These are phyloP conservation scores for Arabidopsis suecica DNA, from an alignment of 345 rosid species.

Conservation along the genomic window DNA sequence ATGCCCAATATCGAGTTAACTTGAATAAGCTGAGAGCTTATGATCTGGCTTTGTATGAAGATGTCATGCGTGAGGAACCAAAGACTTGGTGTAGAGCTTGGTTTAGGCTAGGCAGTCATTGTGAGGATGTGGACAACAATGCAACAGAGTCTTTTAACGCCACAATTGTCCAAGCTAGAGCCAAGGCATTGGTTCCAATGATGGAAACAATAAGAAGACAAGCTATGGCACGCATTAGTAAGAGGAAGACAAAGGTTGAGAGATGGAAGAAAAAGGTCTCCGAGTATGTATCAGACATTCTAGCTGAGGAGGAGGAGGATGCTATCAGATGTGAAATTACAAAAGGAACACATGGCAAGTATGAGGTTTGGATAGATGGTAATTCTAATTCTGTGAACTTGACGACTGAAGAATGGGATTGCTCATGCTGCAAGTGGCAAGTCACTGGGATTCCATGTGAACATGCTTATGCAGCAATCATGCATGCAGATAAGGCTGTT, in stretches of 20 bases:
- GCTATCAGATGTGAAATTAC: neutral
- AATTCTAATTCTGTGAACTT: neutral
- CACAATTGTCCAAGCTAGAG: neutral
- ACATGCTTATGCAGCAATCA: neutral
- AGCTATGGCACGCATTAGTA: neutral
- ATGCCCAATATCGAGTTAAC: neutral
- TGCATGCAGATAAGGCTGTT: neutral
- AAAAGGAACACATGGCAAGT: neutral
- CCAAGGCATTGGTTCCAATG: slow-evolving; percentile 2
- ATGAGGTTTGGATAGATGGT: neutral
- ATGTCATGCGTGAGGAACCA: neutral
- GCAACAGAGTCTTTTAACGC: neutral
- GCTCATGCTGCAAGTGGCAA: neutral
- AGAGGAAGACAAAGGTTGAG: too few relatives aligned
- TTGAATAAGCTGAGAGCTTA: neutral
- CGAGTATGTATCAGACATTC: neutral
- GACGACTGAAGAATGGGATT: neutral
- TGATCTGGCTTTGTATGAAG: neutral
- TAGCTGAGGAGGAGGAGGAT: neutral
- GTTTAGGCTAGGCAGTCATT: neutral
- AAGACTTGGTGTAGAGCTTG: neutral
- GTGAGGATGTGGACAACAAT: slow-evolving; percentile 10
- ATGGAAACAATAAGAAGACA: neutral
- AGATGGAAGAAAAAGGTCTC: neutral
- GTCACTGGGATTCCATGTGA: neutral